A percentile compares a stretch with the other conserved stretches of the same genome.
Evolutionary conservation across 2,329 filamentous ascomycete genomes (phyloP).

Genomic region (Apiospora pterosperma): DNA sequence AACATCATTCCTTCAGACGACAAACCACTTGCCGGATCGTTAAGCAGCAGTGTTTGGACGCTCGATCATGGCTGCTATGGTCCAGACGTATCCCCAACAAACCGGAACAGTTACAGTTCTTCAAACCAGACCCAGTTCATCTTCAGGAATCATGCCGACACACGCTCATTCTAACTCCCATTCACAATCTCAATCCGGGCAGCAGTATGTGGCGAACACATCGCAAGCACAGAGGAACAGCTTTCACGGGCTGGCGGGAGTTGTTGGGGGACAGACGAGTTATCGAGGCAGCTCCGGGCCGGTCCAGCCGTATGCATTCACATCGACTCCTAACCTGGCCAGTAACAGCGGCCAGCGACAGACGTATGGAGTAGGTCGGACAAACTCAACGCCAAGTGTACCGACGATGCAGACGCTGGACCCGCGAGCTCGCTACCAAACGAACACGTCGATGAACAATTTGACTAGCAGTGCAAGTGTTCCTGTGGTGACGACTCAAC

Average conservation of each 20-base stretch:
- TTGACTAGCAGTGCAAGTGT: constrained; percentile 22
- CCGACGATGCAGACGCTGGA: constrained; percentile 38
- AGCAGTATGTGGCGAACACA: constrained; percentile 46
- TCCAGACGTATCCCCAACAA: constrained; percentile 77
- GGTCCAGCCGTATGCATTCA: constrained; percentile 76
- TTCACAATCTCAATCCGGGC: constrained; percentile 13
- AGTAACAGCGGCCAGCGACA: constrained; percentile 49
- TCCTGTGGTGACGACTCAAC: constrained; percentile 19
- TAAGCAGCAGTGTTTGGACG: not conserved
- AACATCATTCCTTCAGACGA: not conserved
- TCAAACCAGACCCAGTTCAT: constrained; percentile 66
- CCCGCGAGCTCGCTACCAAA: constrained; percentile 32
- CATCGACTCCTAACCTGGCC: constrained; percentile 63
- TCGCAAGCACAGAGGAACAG: constrained; percentile 44
- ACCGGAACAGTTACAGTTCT: constrained; percentile 72
- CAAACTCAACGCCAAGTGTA: constrained; percentile 42
- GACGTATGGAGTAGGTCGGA: constrained; percentile 43
- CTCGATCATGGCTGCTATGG: constrained; percentile 75
- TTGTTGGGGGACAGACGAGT: constrained; percentile 31
- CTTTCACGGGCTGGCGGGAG: constrained; percentile 47
- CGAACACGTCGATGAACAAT: constrained; percentile 20
- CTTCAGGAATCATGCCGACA: constrained; percentile 54
- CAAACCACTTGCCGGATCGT: not conserved
- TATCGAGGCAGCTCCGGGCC: constrained; percentile 56
- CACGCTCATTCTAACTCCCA: constrained; percentile 43